Evolutionary conservation across 495 filamentous ascomycete genomes (phyloP), one percentile per base, ranked within the genome.

Genomic region (Stereocaulon alpinum): DNA sequence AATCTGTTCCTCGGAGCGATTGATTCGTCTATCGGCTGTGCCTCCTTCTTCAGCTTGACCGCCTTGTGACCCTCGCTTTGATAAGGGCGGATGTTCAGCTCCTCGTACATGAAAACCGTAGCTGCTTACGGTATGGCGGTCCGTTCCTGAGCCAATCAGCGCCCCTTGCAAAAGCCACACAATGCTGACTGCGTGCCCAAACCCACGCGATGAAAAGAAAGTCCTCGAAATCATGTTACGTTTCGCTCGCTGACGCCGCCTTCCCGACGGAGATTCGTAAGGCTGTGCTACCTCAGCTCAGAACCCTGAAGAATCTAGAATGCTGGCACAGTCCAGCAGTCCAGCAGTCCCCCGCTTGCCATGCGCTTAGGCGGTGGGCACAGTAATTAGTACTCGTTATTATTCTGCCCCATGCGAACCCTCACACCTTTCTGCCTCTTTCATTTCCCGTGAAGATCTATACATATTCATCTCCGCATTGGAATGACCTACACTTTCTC

Each of bases 31-130:
- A 15, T 24, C 15, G n/a, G 47, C 27, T 30, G n/a, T n/a, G 5
- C 14, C n/a, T n/a, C 47, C 47, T 17, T 50, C 47, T 30, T 50
- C 47, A 50, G 47, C 47, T 50, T 50, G 47, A 50, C 47, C 47
- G 47, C 47, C 27, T 50, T 30, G 47, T 30, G 47, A 50, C 47
- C 42, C 14, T 18, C 27, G 24, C 47, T 30, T 50, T 50, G 47
- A 50, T 50, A 50, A 50, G 47, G 27, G 24, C 47, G 47, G 24
- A 27, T 50, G 14, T 50, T 30, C 47, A 50, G 47, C 47, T 50
- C n/a, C 47, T 50, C 47, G 47, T 50, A 30, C 30, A 50, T 30
- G n/a, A 50, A 6, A 17, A 50, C 47, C 24, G 24, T 50, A 50
- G 47, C 27, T 37, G 4, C 17, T 9, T n/a, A 20, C n/a, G 7